Evolutionary conservation across 2,329 filamentous ascomycete genomes (phyloP), one percentile per base, ranked within the genome.

Genomic region (Fusarium chaquense): DNA sequence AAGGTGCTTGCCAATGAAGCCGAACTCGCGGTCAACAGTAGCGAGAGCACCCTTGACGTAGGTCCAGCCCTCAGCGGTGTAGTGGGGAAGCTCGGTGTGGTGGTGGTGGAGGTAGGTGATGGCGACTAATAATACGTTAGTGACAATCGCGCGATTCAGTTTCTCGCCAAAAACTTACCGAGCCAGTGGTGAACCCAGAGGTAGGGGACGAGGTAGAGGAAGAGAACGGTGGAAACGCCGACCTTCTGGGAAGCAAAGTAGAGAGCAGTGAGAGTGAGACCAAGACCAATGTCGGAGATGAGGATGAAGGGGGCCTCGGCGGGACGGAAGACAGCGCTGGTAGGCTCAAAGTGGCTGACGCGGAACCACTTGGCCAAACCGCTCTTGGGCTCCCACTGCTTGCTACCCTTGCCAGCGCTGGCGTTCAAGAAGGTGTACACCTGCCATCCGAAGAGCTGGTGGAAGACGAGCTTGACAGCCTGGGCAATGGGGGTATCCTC

Each of bases 71-170:
- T 84, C 82, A 11, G 83, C 81, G 32, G 83, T 82, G 66, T 77
- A 78, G 69, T 78, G 77, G 41, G 73, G 76, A 30, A 80, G 73
- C 35, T 81, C 78, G n/a, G 80, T 81, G 76, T 91, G 87, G 58
- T 89, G 91, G 83, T 93, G 90, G 79, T 93, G 90, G 22, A 93
- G 88, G 79, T 91, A 93, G 49, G 90, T 93, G 76, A 93, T 92
- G 67, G 89, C 89, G 22, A 93, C 89, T 89, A 62, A 30, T 43
- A 28, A 38, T 22, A 32, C 33, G 47, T 73, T 33, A 69, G 61
- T 28, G 13, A 43, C 36, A 43, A 16, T 38, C 35, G 53, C 43
- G n/a, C 26, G 11, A 40, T 50, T 40, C 28, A 18, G 40, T n/a
- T 12, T 30, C 6, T 18, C 5, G 6, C 9, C 15, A 24, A 54